Percentiles rank a stretch among this genome's conserved stretches.
These are phyloP conservation scores for Gentiana straminea DNA, from an alignment of 257 asterid species.

Conservation along the genomic window DNA sequence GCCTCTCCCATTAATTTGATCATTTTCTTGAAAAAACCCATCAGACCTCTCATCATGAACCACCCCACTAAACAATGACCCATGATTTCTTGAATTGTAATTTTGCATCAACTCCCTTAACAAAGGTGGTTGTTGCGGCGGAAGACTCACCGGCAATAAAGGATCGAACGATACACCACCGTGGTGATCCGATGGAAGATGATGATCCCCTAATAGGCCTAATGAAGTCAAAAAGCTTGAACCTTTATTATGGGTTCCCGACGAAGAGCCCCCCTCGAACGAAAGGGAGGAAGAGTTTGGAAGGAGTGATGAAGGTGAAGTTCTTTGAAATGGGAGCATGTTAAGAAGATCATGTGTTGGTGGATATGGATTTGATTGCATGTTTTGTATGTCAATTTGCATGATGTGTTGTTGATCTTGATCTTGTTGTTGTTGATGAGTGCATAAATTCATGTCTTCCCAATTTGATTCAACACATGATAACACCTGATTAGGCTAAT, in stretches of 20 bases:
- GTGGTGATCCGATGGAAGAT: conserved; percentile 12
- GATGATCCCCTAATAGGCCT: conserved; percentile 55
- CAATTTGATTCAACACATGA: conserved; percentile 32
- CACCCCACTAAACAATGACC: conserved; percentile 40
- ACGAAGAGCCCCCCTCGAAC: conserved; percentile 9
- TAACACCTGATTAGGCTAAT: conserved; percentile 10
- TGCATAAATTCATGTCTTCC: conserved; percentile 33
- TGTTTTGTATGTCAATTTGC: conserved; percentile 18
- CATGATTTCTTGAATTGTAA: conserved; percentile 24
- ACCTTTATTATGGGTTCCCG: conserved; percentile 22
- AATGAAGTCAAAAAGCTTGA: conserved; percentile 46
- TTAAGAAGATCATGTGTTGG: conserved; percentile 47
- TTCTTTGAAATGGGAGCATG: conserved; percentile 59
- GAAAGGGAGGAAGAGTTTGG: conserved; percentile 41
- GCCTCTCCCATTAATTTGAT: conserved; percentile 16
- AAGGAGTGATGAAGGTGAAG: conserved; percentile 32
- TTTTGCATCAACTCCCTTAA: conserved; percentile 66
- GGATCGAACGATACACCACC: conserved; percentile 40
- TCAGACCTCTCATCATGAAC: conserved; percentile 49
- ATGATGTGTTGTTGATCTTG: conserved; percentile 14
- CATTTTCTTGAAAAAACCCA: conserved; percentile 40
- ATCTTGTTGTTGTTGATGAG: conserved; percentile 16
- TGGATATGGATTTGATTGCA: conserved; percentile 24
- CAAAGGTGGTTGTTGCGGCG: conserved; percentile 79
- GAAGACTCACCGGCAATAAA: conserved; percentile 53